Conservation (phyloP, 768 basidiomycete genomes). For the Podaxis sp. region DNA sequence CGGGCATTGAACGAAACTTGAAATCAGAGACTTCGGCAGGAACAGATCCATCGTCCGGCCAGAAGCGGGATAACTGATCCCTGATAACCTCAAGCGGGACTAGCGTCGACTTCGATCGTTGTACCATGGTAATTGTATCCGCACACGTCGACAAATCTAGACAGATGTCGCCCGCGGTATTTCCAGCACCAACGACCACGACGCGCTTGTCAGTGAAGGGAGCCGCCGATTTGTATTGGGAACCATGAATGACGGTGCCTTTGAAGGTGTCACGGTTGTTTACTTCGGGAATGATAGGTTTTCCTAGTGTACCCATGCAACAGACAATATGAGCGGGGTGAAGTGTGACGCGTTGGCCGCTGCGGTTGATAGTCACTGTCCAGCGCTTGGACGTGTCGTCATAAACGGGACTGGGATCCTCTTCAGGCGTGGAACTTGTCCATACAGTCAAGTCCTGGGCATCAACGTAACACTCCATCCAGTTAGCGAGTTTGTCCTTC, state of each 20-base stretch:
- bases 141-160: slow-evolving; percentile 4
- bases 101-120: slow-evolving; percentile 1
- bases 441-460: slow-evolving; percentile 11
- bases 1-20: not conserved
- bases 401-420: not conserved
- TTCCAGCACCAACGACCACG: slow-evolving; percentile 11
- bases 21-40: slow-evolving; percentile 8
- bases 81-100: not conserved
- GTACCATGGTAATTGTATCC: slow-evolving; percentile 4
- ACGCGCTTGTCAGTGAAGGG: not conserved
- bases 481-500: not conserved
- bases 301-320: slow-evolving; percentile 6
- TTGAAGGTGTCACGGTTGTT: slow-evolving; percentile 2
- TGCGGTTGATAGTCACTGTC: slow-evolving; percentile 3
- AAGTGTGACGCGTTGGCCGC: slow-evolving; percentile 6
- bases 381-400: slow-evolving; percentile 6
- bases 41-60: slow-evolving; percentile 13
- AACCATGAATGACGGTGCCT: slow-evolving; percentile 10
- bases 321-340: slow-evolving; percentile 10
- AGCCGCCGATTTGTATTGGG: not conserved
- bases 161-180: slow-evolving; percentile 9
- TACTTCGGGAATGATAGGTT: not conserved
- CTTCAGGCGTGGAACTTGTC: slow-evolving; percentile 2
- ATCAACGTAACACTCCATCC: not conserved
- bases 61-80: not conserved